Percentiles rank a stretch among this genome's conserved stretches.
These are phyloP conservation scores for Saccharum officinarum DNA, from an alignment of 176 grass and related monocot genomes.

Conservation along the genomic window DNA sequence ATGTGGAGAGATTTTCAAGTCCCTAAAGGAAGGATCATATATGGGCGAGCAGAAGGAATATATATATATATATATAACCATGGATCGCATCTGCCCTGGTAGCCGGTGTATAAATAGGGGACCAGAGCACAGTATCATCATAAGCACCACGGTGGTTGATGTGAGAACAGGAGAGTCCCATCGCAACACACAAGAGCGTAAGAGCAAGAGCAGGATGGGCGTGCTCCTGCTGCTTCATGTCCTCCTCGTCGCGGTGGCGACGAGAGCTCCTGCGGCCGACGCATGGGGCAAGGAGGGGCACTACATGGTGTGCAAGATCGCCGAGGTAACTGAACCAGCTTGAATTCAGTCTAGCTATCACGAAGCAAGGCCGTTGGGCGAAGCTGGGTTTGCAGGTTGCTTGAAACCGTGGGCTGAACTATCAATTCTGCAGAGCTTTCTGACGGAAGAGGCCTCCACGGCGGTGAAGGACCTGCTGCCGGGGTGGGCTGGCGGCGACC, in stretches of 20 bases:
- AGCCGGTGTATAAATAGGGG: constrained; percentile 28
- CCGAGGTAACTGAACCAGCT: constrained; percentile 36
- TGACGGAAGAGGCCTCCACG: constrained; percentile 42
- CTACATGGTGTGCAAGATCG: constrained; percentile 81
- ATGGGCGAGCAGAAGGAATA: background rate
- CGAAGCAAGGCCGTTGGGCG: background rate
- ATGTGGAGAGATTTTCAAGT: background rate
- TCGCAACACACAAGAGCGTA: background rate
- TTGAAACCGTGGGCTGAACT: too few species aligned
- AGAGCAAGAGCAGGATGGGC: background rate
- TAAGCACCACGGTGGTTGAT: background rate
- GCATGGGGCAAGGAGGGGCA: constrained; percentile 75
- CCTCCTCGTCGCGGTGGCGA: constrained; percentile 13
- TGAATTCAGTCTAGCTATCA: background rate
- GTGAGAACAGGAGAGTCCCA: background rate
- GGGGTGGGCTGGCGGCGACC: constrained; percentile 48
- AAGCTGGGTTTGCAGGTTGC: too few species aligned
- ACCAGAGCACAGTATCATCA: background rate
- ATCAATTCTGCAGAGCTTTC: constrained; percentile 29
- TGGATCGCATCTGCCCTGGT: background rate
- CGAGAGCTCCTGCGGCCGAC: constrained; percentile 24
- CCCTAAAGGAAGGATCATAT: background rate
- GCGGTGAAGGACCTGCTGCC: constrained; percentile 57
- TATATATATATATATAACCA: background rate
- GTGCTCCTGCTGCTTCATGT: constrained; percentile 12